Evolutionary conservation across 2,329 filamentous ascomycete genomes (phyloP), one percentile per base, ranked within the genome.

Genomic region (Celoporthe dispersa): DNA sequence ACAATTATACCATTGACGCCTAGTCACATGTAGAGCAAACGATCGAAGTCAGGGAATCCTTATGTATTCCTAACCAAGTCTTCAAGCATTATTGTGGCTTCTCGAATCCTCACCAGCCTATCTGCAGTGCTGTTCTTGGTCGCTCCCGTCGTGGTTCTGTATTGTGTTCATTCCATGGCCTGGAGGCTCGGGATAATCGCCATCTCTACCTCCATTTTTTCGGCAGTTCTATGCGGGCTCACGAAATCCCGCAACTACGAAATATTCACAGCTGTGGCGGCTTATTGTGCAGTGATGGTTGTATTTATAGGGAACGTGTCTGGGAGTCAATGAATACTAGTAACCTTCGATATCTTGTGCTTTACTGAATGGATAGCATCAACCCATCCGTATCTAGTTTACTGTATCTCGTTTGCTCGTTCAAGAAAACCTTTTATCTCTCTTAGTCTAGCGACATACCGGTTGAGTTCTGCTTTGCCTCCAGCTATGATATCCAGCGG

Each of bases 211-310:
- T 25, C 19, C 28, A 7, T 55, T 55, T 55, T 55, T 7, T 55
- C 51, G 25, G 51, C 51, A 11, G 3, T 55, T 25, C 9, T 55
- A 7, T 55, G 51, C 25, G 51, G 51, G n/a, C n/a, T 55, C n/a
- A 55, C 51, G 25, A n/a, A 55, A 55, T 55, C 51, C 12, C 51
- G 51, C 6, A 55, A 55, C 16, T 55, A 55, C n/a, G 51, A 55
- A 9, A 55, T 55, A 4, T 55, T 55, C n/a, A 28, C 51, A 28
- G 51, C 22, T 55, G 25, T 55, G 1, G 51, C 51, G n/a, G 51
- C 51, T 28, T 55, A 28, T 55, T 55, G 51, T 31, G 51, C 51
- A 55, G 51, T 55, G n/a, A 55, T 55, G 25, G 25, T 55, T 28
- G 51, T 55, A 12, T 55, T 55, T 28, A 9, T 55, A 28, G 51